phyloP scores from a whole-genome alignment of 352 stramenopile species.

The Globisporangium viniferum region DNA sequence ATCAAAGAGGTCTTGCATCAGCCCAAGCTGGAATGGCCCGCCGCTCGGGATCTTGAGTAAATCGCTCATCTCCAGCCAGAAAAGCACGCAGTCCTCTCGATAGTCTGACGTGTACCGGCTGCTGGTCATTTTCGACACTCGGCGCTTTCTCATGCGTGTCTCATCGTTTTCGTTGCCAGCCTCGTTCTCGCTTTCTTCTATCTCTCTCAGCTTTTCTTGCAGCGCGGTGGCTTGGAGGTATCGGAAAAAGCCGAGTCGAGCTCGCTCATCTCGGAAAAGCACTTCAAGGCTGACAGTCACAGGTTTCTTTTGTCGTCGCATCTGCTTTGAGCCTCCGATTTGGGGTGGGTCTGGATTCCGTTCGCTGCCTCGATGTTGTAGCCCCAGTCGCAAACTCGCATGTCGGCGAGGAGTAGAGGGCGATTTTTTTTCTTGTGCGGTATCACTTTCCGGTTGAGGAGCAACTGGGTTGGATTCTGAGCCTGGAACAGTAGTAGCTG shows the following conservation, averaged over 20 bases:
- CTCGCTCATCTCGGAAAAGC: slow-evolving; percentile 51
- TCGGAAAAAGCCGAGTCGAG: slow-evolving; percentile 52
- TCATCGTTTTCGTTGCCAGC: background rate
- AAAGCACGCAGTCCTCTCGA: slow-evolving; percentile 59
- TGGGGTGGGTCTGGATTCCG: background rate
- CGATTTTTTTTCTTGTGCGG: background rate
- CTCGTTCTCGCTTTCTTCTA: slow-evolving; percentile 6
- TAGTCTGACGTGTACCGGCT: slow-evolving; percentile 36
- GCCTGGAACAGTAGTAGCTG: background rate
- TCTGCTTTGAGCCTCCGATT: background rate
- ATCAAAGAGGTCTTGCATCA: slow-evolving; percentile 63
- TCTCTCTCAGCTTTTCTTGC: slow-evolving; percentile 31
- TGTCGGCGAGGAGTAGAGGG: slow-evolving; percentile 1
- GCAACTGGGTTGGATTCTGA: background rate
- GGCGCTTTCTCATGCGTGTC: slow-evolving; percentile 6
- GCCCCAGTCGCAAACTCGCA: slow-evolving; percentile 11
- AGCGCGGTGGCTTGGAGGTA: slow-evolving; percentile 40
- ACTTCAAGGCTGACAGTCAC: slow-evolving; percentile 47
- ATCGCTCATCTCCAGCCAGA: slow-evolving; percentile 67
- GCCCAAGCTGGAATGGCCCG: slow-evolving; percentile 48
- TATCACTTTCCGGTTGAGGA: background rate
- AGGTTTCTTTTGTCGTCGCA: slow-evolving; percentile 26
- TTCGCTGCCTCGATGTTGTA: slow-evolving; percentile 24
- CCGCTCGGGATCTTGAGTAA: slow-evolving; percentile 57
- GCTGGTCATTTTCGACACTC: slow-evolving; percentile 26